Evolutionary conservation across 192 early-diverging fungal genomes (phyloP).

Genomic region (Kappamyces sp.): DNA sequence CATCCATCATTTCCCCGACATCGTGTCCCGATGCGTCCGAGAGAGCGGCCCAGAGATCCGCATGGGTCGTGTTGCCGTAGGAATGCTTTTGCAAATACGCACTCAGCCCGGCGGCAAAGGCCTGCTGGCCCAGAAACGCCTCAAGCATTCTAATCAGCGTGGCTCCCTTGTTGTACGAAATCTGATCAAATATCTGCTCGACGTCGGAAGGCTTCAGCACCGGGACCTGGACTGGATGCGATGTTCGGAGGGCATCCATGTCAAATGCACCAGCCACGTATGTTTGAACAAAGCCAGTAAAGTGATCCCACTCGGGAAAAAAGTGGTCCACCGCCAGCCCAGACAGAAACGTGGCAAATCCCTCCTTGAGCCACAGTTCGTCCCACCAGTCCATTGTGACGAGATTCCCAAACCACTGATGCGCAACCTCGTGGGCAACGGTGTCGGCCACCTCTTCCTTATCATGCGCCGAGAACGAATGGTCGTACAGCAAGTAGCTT

Average conservation of each 20-base stretch:
- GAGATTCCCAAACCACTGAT: slow-evolving; percentile 41
- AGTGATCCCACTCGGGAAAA: slow-evolving; percentile 93
- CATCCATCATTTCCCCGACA: slow-evolving; percentile 27
- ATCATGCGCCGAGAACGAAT: slow-evolving; percentile 55
- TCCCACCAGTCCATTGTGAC: slow-evolving; percentile 49
- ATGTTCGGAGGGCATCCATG: slow-evolving; percentile 24
- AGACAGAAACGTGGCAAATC: slow-evolving; percentile 91
- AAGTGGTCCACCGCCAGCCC: slow-evolving; percentile 81
- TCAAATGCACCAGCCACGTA: slow-evolving; percentile 21
- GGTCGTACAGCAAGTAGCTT: slow-evolving; percentile 69
- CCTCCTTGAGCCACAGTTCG: slow-evolving; percentile 66
- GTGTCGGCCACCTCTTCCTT: slow-evolving; percentile 75
- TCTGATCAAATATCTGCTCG: slow-evolving; percentile 80
- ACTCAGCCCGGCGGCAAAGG: slow-evolving; percentile 19
- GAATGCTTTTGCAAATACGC: slow-evolving; percentile 65
- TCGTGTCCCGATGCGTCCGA: slow-evolving; percentile 40
- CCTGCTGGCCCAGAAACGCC: slow-evolving; percentile 16
- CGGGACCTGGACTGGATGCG: slow-evolving; percentile 28
- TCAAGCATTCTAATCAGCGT: slow-evolving; percentile 60
- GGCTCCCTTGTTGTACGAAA: slow-evolving; percentile 79
- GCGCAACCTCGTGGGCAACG: slow-evolving; percentile 66
- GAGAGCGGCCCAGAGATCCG: slow-evolving; percentile 80
- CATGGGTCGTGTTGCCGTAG: slow-evolving; percentile 74
- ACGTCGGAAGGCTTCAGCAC: slow-evolving; percentile 24
- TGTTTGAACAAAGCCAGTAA: slow-evolving; percentile 79